A percentile compares a stretch with the other conserved stretches of the same genome.
phyloP scores from a whole-genome alignment of 1,284 basidiomycete species.

The Schizophyllum commune region DNA sequence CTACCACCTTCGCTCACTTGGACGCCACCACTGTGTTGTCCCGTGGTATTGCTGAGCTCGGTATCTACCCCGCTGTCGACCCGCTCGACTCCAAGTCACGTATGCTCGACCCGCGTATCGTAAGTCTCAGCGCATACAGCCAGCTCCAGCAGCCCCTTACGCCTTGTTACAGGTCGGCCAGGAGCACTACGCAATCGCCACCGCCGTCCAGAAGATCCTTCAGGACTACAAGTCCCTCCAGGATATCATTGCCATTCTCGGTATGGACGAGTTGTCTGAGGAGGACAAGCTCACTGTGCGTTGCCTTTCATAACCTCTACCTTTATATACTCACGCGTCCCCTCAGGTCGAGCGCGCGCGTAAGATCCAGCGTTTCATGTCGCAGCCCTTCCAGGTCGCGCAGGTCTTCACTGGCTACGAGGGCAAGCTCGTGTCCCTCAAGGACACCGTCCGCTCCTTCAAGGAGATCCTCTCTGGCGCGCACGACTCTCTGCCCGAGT shows the following conservation, averaged over 20 bases:
- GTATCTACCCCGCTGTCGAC: conserved; percentile 99
- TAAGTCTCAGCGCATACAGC: conserved; percentile 34
- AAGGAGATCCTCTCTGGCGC: conserved; percentile 90
- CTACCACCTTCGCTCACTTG: conserved; percentile 99
- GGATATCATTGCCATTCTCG: conserved; percentile 93
- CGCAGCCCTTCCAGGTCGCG: conserved; percentile 98
- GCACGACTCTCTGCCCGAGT: conserved; percentile 89
- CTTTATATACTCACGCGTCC: conserved; percentile 5
- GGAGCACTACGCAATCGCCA: conserved; percentile 95
- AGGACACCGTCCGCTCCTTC: conserved; percentile 91
- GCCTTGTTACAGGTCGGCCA: conserved; percentile 46
- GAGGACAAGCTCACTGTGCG: conserved; percentile 97
- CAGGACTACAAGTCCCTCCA: conserved; percentile 99
- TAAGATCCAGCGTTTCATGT: conserved; percentile 97
- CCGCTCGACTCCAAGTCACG: conserved; percentile 99
- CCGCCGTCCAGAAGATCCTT: conserved; percentile 95
- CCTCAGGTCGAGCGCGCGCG: conserved; percentile 78
- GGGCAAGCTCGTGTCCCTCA: conserved; percentile 90
- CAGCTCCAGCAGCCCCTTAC: not conserved
- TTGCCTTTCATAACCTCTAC: conserved; percentile 8
- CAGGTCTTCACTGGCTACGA: conserved; percentile 99
- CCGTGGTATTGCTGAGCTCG: conserved; percentile 97
- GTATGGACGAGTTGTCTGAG: conserved; percentile 99
- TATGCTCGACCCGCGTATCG: conserved; percentile 99
- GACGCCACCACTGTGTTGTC: conserved; percentile 99